Percentiles rank a stretch among this genome's conserved stretches.
phyloP scores from a whole-genome alignment of 495 filamentous ascomycete species.

The Bombardia bombarda region DNA sequence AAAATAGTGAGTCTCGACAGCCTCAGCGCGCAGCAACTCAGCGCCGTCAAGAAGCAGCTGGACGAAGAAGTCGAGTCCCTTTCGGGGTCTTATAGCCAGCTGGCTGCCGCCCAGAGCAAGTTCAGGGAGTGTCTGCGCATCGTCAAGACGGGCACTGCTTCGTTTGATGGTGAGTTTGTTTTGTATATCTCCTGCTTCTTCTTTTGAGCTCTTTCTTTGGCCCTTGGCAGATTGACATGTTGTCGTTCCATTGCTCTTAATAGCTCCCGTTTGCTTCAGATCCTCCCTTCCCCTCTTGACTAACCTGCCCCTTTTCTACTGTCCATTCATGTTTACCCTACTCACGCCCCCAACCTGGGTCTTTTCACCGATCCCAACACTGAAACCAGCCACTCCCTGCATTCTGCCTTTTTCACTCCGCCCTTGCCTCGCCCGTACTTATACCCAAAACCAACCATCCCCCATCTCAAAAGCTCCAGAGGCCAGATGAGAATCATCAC shows the following conservation, averaged over 20 bases:
- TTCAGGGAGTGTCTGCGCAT: constrained; percentile 82
- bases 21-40: constrained; percentile 44
- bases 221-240: too few species aligned
- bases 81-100: constrained; percentile 76
- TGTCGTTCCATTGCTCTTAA: neutral
- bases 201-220: neutral
- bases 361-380: too few species aligned
- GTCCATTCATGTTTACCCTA: too few species aligned
- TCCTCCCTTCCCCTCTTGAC: neutral
- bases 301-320: neutral
- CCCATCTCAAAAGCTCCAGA: too few species aligned
- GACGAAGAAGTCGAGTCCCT: constrained; percentile 93
- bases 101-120: constrained; percentile 80
- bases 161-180: constrained; percentile 30
- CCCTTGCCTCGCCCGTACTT: too few species aligned
- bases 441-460: too few species aligned
- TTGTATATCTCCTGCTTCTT: neutral
- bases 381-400: too few species aligned
- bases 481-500: too few species aligned
- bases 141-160: constrained; percentile 49
- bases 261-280: neutral
- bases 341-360: too few species aligned
- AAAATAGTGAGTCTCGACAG: constrained; percentile 36
- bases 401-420: too few species aligned
- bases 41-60: constrained; percentile 81